These are phyloP conservation scores for Kappamyces sp. DNA, from an alignment of 192 early-diverging fungal species.

Conservation along the genomic window DNA sequence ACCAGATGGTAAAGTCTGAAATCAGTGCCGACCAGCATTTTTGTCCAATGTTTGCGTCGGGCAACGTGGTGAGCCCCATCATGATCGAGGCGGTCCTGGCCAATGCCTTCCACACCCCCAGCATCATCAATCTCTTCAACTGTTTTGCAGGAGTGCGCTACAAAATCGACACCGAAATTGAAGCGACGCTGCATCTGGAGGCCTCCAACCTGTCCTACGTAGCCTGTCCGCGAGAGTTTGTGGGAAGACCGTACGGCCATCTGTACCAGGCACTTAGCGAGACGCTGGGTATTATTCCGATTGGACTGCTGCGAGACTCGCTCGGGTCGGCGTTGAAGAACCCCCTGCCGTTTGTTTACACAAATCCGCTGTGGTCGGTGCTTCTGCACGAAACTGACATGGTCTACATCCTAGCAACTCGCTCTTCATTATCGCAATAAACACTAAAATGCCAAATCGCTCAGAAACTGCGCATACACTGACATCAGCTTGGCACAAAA, in stretches of 20 bases:
- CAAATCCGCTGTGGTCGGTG: constrained; percentile 57
- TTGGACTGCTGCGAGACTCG: constrained; percentile 39
- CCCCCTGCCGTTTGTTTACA: constrained; percentile 61
- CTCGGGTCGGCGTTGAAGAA: constrained; percentile 34
- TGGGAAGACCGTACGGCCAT: constrained; percentile 39
- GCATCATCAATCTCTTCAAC: constrained; percentile 55
- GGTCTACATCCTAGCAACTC: constrained; percentile 52
- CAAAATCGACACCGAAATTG: constrained; percentile 16
- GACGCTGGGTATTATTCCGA: constrained; percentile 44
- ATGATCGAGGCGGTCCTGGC: constrained; percentile 50
- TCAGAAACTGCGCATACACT: constrained; percentile 73
- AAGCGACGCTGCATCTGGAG: constrained; percentile 16
- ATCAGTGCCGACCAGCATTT: constrained; percentile 34
- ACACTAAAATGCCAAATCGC: constrained; percentile 18
- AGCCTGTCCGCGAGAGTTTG: constrained; percentile 36
- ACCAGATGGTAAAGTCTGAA: constrained; percentile 26
- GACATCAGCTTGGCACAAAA: constrained; percentile 91
- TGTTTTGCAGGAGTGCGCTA: constrained; percentile 50
- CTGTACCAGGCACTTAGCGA: constrained; percentile 48
- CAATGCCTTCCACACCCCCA: constrained; percentile 45
- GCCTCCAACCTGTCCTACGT: constrained; percentile 34
- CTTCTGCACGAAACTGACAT: constrained; percentile 45
- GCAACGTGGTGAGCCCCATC: constrained; percentile 49
- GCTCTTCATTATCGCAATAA: not conserved
- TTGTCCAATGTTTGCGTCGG: constrained; percentile 59